These are phyloP conservation scores for Stachybotrys echinatus DNA, from an alignment of 2,329 filamentous ascomycete species.

Conservation along the genomic window DNA sequence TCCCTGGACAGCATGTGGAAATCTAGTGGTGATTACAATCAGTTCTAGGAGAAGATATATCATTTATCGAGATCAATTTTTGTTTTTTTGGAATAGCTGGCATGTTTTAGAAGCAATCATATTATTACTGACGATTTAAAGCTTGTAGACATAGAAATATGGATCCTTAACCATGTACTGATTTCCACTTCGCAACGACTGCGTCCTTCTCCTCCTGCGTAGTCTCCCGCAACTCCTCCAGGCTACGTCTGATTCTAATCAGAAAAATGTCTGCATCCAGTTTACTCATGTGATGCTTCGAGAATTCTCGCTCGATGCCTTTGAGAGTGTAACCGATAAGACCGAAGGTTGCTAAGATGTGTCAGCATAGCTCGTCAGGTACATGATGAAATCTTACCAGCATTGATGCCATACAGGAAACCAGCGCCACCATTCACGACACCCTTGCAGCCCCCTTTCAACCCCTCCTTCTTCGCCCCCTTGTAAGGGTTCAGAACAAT, in stretches of 20 bases:
- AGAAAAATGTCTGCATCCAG: slow-evolving; percentile 26
- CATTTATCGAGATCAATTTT: too few species aligned
- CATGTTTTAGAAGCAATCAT: too few species aligned
- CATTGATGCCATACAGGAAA: slow-evolving; percentile 39
- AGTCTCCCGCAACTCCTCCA: slow-evolving; percentile 18
- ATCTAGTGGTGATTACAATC: too few species aligned
- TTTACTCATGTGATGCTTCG: slow-evolving; percentile 23
- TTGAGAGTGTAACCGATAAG: slow-evolving; percentile 47
- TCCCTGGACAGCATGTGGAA: too few species aligned
- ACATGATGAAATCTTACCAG: slow-evolving; percentile 10
- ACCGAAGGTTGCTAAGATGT: slow-evolving; percentile 34
- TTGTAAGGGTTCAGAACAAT: slow-evolving; percentile 59
- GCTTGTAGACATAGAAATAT: too few species aligned
- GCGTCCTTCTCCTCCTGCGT: slow-evolving; percentile 13
- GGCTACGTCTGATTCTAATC: slow-evolving; percentile 23
- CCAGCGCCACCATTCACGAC: slow-evolving; percentile 37
- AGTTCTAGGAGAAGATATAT: too few species aligned
- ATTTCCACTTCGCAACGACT: slow-evolving; percentile 20
- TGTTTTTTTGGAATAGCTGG: too few species aligned
- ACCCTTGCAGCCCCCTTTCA: slow-evolving; percentile 57
- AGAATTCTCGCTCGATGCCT: slow-evolving; percentile 44
- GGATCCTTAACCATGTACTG: too few species aligned
- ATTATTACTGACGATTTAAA: too few species aligned
- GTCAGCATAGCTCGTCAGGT: slow-evolving; percentile 6
- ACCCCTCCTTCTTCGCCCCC: slow-evolving; percentile 58